Evolutionary conservation across 208 protist species (phyloP).

Genomic region (Phytomonas serpens): DNA sequence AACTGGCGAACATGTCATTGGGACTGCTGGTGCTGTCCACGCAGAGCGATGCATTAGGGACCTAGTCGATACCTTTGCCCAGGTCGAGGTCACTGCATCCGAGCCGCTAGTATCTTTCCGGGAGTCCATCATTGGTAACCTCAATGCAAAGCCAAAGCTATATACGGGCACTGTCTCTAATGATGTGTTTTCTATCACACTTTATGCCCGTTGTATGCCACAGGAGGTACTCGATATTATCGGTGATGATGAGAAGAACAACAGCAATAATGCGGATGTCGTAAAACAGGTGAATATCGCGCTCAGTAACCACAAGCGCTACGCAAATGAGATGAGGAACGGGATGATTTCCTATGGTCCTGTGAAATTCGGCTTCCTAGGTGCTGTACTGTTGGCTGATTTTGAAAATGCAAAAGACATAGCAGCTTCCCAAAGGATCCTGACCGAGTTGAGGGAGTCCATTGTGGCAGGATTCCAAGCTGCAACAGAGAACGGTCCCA

Average conservation of each 20-base stretch:
- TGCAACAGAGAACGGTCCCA: slow-evolving; percentile 89
- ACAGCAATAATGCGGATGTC: slow-evolving; percentile 39
- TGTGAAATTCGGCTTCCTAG: slow-evolving; percentile 57
- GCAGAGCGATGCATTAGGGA: slow-evolving; percentile 95
- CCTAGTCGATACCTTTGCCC: slow-evolving; percentile 82
- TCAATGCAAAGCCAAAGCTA: slow-evolving; percentile 61
- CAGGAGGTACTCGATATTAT: slow-evolving; percentile 67
- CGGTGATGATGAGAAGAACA: slow-evolving; percentile 61
- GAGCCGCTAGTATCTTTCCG: slow-evolving; percentile 87
- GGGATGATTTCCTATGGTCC: slow-evolving; percentile 61
- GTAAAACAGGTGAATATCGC: slow-evolving; percentile 23
- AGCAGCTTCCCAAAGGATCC: slow-evolving; percentile 16
- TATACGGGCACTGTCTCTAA: slow-evolving; percentile 53
- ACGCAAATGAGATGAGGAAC: slow-evolving; percentile 32
- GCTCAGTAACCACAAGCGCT: slow-evolving; percentile 50
- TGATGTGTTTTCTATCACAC: slow-evolving; percentile 59
- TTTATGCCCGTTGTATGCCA: slow-evolving; percentile 65
- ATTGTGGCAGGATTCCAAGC: slow-evolving; percentile 95
- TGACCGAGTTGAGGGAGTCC: slow-evolving; percentile 64
- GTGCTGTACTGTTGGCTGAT: slow-evolving; percentile 59
- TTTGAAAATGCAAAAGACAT: slow-evolving; percentile 35
- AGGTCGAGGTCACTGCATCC: slow-evolving; percentile 72
- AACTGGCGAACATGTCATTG: slow-evolving; percentile 95
- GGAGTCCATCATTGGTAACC: slow-evolving; percentile 63
- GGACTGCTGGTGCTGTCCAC: slow-evolving; percentile 95